phyloP scores from a whole-genome alignment of 2,329 filamentous ascomycete genomes.

The Epichloe scottii region DNA sequence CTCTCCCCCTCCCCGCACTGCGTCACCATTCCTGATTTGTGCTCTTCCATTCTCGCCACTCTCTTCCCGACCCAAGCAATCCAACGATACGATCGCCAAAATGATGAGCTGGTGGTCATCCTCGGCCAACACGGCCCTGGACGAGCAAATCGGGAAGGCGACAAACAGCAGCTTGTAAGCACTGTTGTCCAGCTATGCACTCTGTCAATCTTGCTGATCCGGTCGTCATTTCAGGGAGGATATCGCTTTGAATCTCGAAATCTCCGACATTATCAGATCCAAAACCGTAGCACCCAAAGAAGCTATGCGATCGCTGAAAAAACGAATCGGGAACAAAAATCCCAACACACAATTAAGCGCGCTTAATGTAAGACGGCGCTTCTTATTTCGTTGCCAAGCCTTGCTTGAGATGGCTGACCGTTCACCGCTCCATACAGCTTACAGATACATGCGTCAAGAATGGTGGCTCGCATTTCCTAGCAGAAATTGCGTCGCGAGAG shows the following conservation, averaged over 20 bases:
- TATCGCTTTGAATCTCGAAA: slow-evolving; percentile 93
- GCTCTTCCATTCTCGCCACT: neutral
- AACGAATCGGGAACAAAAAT: slow-evolving; percentile 91
- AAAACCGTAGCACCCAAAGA: slow-evolving; percentile 97
- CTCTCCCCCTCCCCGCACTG: neutral
- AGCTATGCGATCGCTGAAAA: slow-evolving; percentile 92
- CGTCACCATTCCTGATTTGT: neutral
- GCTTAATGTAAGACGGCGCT: slow-evolving; percentile 53
- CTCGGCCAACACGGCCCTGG: slow-evolving; percentile 77
- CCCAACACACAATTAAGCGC: slow-evolving; percentile 92
- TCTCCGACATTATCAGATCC: slow-evolving; percentile 92
- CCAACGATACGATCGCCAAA: slow-evolving; percentile 8
- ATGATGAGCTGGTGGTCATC: slow-evolving; percentile 97
- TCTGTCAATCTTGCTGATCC: slow-evolving; percentile 7
- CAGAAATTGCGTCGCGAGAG: slow-evolving; percentile 89
- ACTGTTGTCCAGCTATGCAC: slow-evolving; percentile 1
- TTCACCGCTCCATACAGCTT: slow-evolving; percentile 41
- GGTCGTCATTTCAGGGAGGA: slow-evolving; percentile 54
- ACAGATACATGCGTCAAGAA: slow-evolving; percentile 99
- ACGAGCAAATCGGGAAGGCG: slow-evolving; percentile 93
- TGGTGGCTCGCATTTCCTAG: slow-evolving; percentile 86
- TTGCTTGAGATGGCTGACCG: neutral
- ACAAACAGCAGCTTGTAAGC: slow-evolving; percentile 84
- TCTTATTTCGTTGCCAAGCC: neutral
- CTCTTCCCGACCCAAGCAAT: neutral